These are phyloP conservation scores for Whalleya microplaca DNA, from an alignment of 2,329 filamentous ascomycete genomes.

Conservation along the genomic window DNA sequence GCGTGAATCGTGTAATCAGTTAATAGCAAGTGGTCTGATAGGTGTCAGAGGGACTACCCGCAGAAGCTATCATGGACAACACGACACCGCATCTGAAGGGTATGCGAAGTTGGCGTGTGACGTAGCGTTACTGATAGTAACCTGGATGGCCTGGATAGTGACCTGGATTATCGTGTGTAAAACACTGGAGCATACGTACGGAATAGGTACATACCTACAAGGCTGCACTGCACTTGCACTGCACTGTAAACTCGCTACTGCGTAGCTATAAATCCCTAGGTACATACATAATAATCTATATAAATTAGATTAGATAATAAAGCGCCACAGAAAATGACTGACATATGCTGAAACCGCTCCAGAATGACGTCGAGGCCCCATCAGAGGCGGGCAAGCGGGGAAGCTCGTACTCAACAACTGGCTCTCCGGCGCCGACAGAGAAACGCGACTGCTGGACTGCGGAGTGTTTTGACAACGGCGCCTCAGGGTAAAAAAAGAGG, in stretches of 20 bases:
- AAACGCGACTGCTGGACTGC: no score
- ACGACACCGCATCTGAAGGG: not conserved
- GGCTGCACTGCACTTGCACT: not conserved
- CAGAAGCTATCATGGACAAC: not conserved
- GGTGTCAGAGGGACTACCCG: not conserved
- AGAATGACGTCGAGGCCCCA: slow-evolving; percentile 11
- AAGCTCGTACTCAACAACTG: not conserved
- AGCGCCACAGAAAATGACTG: slow-evolving; percentile 26
- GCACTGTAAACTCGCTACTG: no score
- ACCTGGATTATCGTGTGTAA: not conserved
- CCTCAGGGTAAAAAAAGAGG: no score
- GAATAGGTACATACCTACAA: not conserved
- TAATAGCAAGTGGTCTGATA: no score
- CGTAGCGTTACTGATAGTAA: not conserved
- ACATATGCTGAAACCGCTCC: slow-evolving; percentile 24
- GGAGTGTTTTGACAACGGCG: no score
- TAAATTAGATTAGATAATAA: slow-evolving; percentile 18
- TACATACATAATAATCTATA: no score
- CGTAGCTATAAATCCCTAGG: no score
- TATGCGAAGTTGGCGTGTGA: not conserved
- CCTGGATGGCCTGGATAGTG: not conserved
- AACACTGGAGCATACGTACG: no score
- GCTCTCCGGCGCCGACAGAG: no score
- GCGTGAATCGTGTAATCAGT: not conserved
- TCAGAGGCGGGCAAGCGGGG: not conserved